Percentiles rank a stretch among this genome's conserved stretches.
Conservation (phyloP, 805 yeast genomes). For the Metschnikowia chrysomelidarum region DNA sequence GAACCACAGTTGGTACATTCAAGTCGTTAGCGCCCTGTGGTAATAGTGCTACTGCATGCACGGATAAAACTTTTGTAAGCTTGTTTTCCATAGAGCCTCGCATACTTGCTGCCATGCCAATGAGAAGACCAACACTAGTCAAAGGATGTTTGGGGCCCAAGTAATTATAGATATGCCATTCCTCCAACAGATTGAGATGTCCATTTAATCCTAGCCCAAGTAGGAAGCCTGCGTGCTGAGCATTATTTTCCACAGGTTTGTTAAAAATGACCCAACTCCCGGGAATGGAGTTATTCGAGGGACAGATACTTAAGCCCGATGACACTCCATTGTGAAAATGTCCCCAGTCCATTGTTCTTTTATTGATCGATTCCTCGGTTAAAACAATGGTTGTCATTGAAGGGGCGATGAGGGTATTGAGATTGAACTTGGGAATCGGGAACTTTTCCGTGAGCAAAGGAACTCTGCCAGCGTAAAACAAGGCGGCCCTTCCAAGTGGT, state of each 20-base stretch:
- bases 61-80: slow-evolving; percentile 85
- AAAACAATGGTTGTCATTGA: slow-evolving; percentile 59
- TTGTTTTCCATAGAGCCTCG: slow-evolving; percentile 81
- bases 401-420: slow-evolving; percentile 64
- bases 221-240: slow-evolving; percentile 95
- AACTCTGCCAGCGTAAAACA: slow-evolving; percentile 61
- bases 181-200: slow-evolving; percentile 76
- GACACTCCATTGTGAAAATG: slow-evolving; percentile 90
- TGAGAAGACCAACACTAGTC: slow-evolving; percentile 80
- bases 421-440: slow-evolving; percentile 72
- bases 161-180: slow-evolving; percentile 95
- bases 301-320: slow-evolving; percentile 75
- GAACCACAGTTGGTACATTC: slow-evolving; percentile 79
- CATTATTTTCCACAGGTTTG: slow-evolving; percentile 63
- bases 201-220: slow-evolving; percentile 91
- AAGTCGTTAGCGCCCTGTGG: slow-evolving; percentile 91
- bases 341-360: slow-evolving; percentile 68
- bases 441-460: slow-evolving; percentile 86
- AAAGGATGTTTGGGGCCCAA: slow-evolving; percentile 83
- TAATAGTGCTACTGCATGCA: slow-evolving; percentile 85
- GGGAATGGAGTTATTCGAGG: slow-evolving; percentile 62
- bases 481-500: slow-evolving; percentile 76
- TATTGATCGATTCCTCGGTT: slow-evolving; percentile 51
- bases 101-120: slow-evolving; percentile 92
- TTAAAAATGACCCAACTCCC: slow-evolving; percentile 94